phyloP scores from a whole-genome alignment of 2,329 filamentous ascomycete genomes.

The Colletotrichum sp. region DNA sequence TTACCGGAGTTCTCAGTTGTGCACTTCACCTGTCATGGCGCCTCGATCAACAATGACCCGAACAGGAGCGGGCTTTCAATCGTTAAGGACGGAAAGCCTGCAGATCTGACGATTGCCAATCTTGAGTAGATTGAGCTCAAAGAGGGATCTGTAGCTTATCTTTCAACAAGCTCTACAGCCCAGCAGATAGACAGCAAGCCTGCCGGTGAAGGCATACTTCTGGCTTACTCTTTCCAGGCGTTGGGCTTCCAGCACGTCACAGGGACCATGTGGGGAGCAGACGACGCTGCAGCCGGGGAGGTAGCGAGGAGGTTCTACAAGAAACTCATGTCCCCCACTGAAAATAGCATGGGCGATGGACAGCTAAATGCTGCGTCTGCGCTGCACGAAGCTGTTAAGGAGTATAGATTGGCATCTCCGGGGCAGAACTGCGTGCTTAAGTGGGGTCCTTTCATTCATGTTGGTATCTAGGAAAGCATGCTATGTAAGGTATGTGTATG shows the following conservation, averaged over 20 bases:
- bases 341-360: fast-evolving
- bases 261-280: neutral
- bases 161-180: neutral
- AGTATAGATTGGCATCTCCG: neutral
- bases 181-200: neutral
- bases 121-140: neutral
- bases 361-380: neutral
- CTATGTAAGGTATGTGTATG: neutral
- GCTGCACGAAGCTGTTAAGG: neutral
- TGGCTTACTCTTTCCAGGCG: neutral
- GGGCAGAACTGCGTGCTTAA: neutral
- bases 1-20: neutral
- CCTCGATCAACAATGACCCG: neutral
- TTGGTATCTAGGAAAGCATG: neutral
- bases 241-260: neutral
- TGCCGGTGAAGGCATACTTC: neutral
- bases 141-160: neutral
- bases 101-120: neutral
- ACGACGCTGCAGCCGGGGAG: neutral
- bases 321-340: neutral
- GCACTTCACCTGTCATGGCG: neutral
- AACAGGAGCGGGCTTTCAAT: neutral
- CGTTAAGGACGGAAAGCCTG: neutral
- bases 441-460: neutral
- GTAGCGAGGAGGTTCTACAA: neutral